Conservation (phyloP, 441 rosid genomes). For the Gossypium davidsonii region DNA sequence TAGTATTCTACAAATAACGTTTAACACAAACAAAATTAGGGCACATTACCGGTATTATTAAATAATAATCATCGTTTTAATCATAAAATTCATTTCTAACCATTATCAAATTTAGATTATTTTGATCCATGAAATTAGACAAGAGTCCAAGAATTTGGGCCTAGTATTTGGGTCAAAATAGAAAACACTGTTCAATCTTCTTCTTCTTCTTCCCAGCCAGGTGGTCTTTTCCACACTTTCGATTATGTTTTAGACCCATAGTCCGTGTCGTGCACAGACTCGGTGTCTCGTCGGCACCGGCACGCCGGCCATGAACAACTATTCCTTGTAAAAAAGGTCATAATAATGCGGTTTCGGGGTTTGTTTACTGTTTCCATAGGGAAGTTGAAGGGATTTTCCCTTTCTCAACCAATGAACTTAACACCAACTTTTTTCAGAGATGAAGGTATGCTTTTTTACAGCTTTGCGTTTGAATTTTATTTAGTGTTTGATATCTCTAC, state of each 20-base stretch:
- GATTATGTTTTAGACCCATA: background rate
- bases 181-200: background rate
- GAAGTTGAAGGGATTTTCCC: background rate
- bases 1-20: too few relatives aligned
- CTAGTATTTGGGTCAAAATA: background rate
- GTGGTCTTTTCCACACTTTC: background rate
- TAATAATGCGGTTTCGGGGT: slow-evolving; percentile 1
- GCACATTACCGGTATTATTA: too few relatives aligned
- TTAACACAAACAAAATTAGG: too few relatives aligned
- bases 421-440: background rate
- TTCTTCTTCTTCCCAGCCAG: background rate
- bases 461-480: background rate
- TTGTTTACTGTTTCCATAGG: slow-evolving; percentile 1
- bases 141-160: background rate
- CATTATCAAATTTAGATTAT: too few relatives aligned
- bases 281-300: background rate
- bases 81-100: too few relatives aligned
- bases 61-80: too few relatives aligned
- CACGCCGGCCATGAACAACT: background rate
- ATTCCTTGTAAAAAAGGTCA: background rate
- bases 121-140: background rate
- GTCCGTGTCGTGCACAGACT: background rate
- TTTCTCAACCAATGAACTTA: background rate
- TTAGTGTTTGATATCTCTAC: background rate
- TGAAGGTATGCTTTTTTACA: background rate